phyloP scores from a whole-genome alignment of 768 basidiomycete species.

The Kockovaella imperatae region DNA sequence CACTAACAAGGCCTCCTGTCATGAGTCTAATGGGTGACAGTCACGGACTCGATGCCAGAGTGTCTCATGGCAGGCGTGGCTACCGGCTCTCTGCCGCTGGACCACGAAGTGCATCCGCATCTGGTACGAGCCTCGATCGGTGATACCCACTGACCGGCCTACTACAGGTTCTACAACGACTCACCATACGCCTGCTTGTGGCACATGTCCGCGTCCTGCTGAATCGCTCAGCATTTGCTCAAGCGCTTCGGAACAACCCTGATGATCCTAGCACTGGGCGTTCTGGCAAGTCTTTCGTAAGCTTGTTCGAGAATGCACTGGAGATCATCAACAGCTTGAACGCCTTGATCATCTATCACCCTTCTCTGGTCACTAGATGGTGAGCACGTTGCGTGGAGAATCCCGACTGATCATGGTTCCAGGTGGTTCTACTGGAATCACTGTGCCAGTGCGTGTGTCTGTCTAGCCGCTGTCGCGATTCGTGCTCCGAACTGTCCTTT shows the following conservation, averaged over 20 bases:
- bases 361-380: conserved; percentile 36
- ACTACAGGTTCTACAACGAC: conserved; percentile 35
- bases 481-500: conserved; percentile 17
- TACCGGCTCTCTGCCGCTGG: conserved; percentile 31
- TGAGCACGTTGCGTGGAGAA: conserved; percentile 12
- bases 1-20: not conserved
- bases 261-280: conserved; percentile 33
- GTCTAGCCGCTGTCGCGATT: conserved; percentile 25
- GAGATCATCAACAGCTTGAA: conserved; percentile 42
- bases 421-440: conserved; percentile 39
- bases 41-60: conserved; percentile 33
- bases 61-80: conserved; percentile 24
- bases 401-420: not conserved
- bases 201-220: conserved; percentile 38
- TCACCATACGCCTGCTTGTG: conserved; percentile 37
- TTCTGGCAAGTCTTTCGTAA: conserved; percentile 28
- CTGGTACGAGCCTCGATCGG: conserved; percentile 13
- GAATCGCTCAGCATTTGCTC: conserved; percentile 37
- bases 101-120: conserved; percentile 35
- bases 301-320: conserved; percentile 37
- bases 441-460: conserved; percentile 38
- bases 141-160: not conserved
- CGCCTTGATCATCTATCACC: conserved; percentile 41
- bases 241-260: conserved; percentile 33
- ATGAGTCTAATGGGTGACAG: conserved; percentile 12